Percentiles rank a stretch among this genome's conserved stretches.
Conservation (phyloP, 2,329 filamentous ascomycete genomes). For the Coniochaeta hoffmannii region DNA sequence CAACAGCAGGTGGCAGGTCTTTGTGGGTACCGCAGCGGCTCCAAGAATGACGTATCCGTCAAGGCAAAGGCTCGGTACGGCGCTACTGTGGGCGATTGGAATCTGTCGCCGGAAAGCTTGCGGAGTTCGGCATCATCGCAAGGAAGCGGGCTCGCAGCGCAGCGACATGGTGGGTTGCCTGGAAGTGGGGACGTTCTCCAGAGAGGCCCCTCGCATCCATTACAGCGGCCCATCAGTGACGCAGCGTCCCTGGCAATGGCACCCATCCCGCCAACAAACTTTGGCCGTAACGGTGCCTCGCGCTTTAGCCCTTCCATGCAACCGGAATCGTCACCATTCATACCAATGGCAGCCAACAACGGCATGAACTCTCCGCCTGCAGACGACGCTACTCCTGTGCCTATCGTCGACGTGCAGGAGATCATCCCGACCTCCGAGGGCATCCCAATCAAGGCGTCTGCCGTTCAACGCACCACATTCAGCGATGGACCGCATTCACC, state of each 20-base stretch:
- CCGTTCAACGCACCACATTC: constrained; percentile 45
- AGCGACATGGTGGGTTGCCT: background rate
- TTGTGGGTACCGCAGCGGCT: background rate
- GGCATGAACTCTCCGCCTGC: background rate
- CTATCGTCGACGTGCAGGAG: constrained; percentile 49
- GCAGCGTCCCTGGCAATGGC: constrained; percentile 22
- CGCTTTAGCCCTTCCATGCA: constrained; percentile 11
- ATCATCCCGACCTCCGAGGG: constrained; percentile 54
- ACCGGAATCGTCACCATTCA: constrained; percentile 5
- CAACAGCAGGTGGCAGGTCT: constrained; percentile 24
- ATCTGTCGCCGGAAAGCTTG: constrained; percentile 14
- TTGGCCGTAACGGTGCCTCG: constrained; percentile 14
- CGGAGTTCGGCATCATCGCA: constrained; percentile 15
- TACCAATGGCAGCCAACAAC: constrained; percentile 7
- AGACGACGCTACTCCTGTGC: constrained; percentile 27
- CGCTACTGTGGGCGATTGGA: constrained; percentile 10
- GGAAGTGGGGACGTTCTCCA: background rate
- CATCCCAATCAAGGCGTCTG: constrained; percentile 46
- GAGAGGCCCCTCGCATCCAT: background rate
- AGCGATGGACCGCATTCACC: constrained; percentile 23
- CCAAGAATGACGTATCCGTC: constrained; percentile 8
- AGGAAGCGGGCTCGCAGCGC: constrained; percentile 3
- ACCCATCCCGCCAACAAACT: constrained; percentile 22
- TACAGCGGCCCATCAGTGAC: background rate
- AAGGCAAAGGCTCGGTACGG: background rate